A percentile compares a stretch with the other conserved stretches of the same genome.
phyloP scores from a whole-genome alignment of 345 rosid genomes.

The Salix brachista region DNA sequence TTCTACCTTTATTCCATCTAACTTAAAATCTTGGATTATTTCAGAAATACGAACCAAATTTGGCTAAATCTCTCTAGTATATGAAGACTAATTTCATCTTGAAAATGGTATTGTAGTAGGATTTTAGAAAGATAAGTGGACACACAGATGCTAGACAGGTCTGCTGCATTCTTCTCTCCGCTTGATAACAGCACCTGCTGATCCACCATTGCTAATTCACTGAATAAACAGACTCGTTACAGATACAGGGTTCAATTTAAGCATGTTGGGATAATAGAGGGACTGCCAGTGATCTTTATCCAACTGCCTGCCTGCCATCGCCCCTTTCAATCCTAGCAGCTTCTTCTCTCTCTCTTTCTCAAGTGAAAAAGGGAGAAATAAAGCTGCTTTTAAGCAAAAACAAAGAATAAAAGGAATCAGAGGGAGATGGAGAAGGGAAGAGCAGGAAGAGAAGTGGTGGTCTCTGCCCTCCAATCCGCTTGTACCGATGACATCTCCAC shows the following conservation, averaged over 20 bases:
- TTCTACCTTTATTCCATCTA: no score
- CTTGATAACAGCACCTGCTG: no score
- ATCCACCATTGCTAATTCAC: no score
- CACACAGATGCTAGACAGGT: no score
- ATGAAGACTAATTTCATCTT: no score
- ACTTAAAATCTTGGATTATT: no score
- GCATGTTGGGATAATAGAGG: neutral
- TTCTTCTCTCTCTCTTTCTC: neutral
- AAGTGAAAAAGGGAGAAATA: neutral
- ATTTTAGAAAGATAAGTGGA: no score
- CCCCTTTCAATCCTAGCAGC: neutral
- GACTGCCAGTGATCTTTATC: neutral
- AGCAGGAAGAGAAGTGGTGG: constrained; percentile 42
- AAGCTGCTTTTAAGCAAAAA: neutral
- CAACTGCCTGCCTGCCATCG: neutral
- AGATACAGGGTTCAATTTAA: neutral
- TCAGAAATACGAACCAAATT: no score
- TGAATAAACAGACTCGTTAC: no score
- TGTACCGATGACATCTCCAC: constrained; percentile 76
- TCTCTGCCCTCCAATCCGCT: constrained; percentile 74
- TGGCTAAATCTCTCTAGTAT: no score
- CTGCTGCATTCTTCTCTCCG: no score
- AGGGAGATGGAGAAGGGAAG: neutral
- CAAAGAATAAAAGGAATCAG: neutral
- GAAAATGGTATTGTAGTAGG: no score